Evolutionary conservation across 495 filamentous ascomycete species (phyloP).

Genomic region (Aspergillus asperescens): DNA sequence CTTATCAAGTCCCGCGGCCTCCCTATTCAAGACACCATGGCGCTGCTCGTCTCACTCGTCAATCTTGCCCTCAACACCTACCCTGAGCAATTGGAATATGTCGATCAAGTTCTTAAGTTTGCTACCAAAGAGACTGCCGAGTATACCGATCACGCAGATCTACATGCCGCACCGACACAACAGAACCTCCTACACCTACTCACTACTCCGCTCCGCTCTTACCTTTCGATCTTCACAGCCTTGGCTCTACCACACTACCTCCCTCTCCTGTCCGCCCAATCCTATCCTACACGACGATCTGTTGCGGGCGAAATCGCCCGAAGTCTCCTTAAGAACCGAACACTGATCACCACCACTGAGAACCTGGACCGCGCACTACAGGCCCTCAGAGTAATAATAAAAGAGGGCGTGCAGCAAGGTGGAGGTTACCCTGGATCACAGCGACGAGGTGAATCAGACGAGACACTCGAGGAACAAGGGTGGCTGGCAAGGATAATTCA

Average conservation of each 20-base stretch:
- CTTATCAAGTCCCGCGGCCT: conserved; percentile 85
- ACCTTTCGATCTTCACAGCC: conserved; percentile 89
- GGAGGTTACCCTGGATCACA: conserved; percentile 73
- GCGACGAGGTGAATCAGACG: conserved; percentile 75
- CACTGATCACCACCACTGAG: conserved; percentile 63
- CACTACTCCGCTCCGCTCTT: conserved; percentile 80
- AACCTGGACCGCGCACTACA: conserved; percentile 87
- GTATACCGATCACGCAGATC: conserved; percentile 86
- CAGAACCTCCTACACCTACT: conserved; percentile 84
- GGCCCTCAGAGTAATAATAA: conserved; percentile 82
- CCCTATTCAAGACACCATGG: conserved; percentile 91
- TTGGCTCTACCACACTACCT: conserved; percentile 86
- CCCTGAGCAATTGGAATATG: conserved; percentile 85
- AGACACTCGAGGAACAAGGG: conserved; percentile 95
- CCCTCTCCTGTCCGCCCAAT: conserved; percentile 83
- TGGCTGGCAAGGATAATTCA: conserved; percentile 91
- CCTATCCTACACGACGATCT: conserved; percentile 84
- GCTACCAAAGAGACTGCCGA: conserved; percentile 83
- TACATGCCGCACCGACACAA: conserved; percentile 83
- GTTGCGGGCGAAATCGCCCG: conserved; percentile 83
- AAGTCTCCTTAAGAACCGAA: conserved; percentile 74
- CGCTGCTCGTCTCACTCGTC: conserved; percentile 80
- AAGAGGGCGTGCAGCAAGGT: conserved; percentile 81
- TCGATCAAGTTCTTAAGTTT: conserved; percentile 88
- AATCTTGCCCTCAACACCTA: conserved; percentile 96